A percentile compares a stretch with the other conserved stretches of the same genome.
phyloP scores from a whole-genome alignment of 345 rosid species.

The Sapria himalayana region DNA sequence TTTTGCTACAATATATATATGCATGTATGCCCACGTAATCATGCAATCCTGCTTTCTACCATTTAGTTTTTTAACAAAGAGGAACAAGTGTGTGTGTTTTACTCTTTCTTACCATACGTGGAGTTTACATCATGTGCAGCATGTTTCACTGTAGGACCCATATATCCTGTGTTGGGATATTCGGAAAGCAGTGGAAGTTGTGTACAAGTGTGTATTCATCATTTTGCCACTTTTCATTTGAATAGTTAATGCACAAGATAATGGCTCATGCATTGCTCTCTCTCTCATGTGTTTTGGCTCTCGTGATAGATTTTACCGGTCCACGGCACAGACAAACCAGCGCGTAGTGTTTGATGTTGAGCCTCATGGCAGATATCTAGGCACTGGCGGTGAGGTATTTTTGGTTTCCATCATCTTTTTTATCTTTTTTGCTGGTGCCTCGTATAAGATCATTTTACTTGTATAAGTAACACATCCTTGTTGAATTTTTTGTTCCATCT shows the following conservation, averaged over 20 bases:
- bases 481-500: neutral
- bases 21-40: too few relatives aligned
- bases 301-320: conserved; percentile 53
- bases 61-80: too few relatives aligned
- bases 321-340: conserved; percentile 69
- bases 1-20: too few relatives aligned
- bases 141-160: conserved; percentile 55
- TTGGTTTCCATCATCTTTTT: conserved; percentile 3
- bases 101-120: too few relatives aligned
- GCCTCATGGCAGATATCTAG: conserved; percentile 58
- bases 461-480: neutral
- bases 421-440: neutral
- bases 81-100: too few relatives aligned
- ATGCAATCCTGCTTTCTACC: too few relatives aligned
- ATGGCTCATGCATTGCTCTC: too few relatives aligned
- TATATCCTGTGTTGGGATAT: conserved; percentile 92
- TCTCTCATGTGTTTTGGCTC: neutral
- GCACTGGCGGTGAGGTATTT: conserved; percentile 82
- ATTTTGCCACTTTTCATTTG: too few relatives aligned
- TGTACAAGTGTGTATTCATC: conserved; percentile 51
- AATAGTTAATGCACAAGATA: too few relatives aligned
- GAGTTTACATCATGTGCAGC: too few relatives aligned
- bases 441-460: too few relatives aligned
- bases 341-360: conserved; percentile 79
- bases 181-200: conserved; percentile 65